Percentiles rank a stretch among this genome's conserved stretches.
Evolutionary conservation across 2,329 filamentous ascomycete species (phyloP).

Genomic region (Torrubiellomyces zombiae): DNA sequence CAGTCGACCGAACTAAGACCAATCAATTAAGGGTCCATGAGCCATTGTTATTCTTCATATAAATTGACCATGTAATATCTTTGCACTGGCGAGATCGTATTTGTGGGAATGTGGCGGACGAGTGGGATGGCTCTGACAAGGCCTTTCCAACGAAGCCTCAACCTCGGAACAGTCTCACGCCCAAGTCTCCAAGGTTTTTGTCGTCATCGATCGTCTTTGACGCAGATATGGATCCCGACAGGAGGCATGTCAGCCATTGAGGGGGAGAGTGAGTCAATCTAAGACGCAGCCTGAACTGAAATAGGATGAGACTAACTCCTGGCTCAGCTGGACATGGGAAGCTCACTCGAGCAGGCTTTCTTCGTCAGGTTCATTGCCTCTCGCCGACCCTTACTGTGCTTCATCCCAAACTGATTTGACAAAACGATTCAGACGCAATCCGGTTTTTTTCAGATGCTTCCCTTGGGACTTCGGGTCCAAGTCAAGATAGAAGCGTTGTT

Average conservation of each 20-base stretch:
- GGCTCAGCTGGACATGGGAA: conserved; percentile 44
- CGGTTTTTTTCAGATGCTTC: conserved; percentile 83
- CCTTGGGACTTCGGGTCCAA: conserved; percentile 72
- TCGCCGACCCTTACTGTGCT: background rate
- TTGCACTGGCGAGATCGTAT: conserved; percentile 10
- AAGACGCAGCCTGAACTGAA: background rate
- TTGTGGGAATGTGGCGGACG: too few species aligned
- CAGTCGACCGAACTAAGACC: too few species aligned
- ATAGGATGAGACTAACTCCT: conserved; percentile 6
- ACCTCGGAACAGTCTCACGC: conserved; percentile 10
- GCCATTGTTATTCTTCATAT: background rate
- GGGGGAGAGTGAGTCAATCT: conserved; percentile 29
- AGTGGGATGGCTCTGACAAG: too few species aligned
- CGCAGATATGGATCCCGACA: conserved; percentile 65
- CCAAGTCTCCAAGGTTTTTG: conserved; percentile 16
- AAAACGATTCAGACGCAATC: conserved; percentile 50
- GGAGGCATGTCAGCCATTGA: conserved; percentile 45
- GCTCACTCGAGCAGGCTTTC: conserved; percentile 53
- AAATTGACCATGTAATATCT: background rate
- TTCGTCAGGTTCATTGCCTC: conserved; percentile 51
- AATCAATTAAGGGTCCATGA: too few species aligned
- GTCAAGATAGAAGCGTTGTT: conserved; percentile 74
- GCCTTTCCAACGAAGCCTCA: too few species aligned
- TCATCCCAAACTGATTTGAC: conserved; percentile 2
- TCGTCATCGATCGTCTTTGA: conserved; percentile 28